Base-by-base conservation (phyloP, 2,329 filamentous ascomycete genomes). In the Amesomyces nigricolor region DNA sequence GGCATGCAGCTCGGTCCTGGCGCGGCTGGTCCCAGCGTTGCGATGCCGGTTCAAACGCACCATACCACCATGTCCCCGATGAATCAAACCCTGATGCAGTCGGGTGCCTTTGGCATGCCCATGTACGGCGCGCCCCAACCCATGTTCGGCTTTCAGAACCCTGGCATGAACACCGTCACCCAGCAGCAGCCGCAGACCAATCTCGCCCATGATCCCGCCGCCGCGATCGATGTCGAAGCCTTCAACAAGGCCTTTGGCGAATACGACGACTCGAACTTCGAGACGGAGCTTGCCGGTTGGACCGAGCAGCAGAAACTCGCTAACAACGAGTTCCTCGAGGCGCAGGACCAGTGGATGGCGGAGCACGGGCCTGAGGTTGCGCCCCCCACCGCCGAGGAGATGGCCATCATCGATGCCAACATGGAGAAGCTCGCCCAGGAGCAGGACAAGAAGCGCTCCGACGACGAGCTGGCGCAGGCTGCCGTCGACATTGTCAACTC, bases 401-500 rank as follows among this genome's bases (percentile, higher is more conserved):
- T 58, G 58, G 51, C 40, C 14, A 60, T 57, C 16, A 63, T 66
- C 14, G 59, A 67, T 29, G 58, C 55, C 16, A 55, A 66, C 13
- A 46, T 66, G 4, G 63, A 65, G 58, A n/a, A 49, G n/a, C 48
- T 64, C 5, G 63, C 66, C 5, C 46, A 61, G 2, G 63, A 68
- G 14, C 65, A 68, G 44, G 70, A 72, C 53, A 56, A 71, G 44
- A 59, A 65, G 4, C 61, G 71, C 19, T 78, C 86, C 50, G 77
- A 83, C 22, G 82, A 89, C 60, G 88, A 87, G 44, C 78, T 94
- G 29, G 85, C 87, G 17, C 76, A 77, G 40, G 91, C 88, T 1
- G 89, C 89, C 5, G 83, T 81, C 14, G 77, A 86, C 56, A 75
- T 95, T 4, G 75, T 94, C 5, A 77, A 86, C 52, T 84, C 82